phyloP scores from a whole-genome alignment of 306 rosid genomes.

The Begonia loranthoides region DNA sequence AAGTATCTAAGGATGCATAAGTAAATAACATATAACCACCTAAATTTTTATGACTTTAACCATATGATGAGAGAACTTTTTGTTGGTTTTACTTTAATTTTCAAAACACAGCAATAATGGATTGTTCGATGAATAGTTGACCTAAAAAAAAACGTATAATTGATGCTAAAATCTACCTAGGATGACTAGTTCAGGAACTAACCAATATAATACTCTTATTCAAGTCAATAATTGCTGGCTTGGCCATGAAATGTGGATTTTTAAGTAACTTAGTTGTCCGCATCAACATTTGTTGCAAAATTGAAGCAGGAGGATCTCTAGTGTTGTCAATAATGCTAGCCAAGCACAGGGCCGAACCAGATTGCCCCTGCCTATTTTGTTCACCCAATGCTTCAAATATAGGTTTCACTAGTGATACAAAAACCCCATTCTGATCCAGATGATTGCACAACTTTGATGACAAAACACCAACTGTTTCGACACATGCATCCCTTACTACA shows the following conservation, averaged over 20 bases:
- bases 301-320: conserved; percentile 40
- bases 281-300: conserved; percentile 46
- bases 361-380: conserved; percentile 67
- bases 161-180: no score
- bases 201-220: conserved; percentile 58
- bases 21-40: no score
- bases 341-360: conserved; percentile 49
- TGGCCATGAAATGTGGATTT: conserved; percentile 66
- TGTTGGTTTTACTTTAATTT: no score
- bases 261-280: conserved; percentile 59
- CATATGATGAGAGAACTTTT: no score
- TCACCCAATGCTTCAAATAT: conserved; percentile 72
- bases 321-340: conserved; percentile 49
- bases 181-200: not conserved
- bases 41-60: no score
- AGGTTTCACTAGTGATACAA: conserved; percentile 42
- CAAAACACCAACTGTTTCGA: conserved; percentile 35
- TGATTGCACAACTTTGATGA: conserved; percentile 25
- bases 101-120: no score
- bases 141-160: no score
- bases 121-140: no score
- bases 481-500: conserved; percentile 55
- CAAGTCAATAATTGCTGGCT: conserved; percentile 54
- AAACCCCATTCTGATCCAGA: conserved; percentile 20
- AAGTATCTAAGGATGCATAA: no score